Evolutionary conservation across 306 rosid genomes (phyloP).

Genomic region (Cicer arietinum): DNA sequence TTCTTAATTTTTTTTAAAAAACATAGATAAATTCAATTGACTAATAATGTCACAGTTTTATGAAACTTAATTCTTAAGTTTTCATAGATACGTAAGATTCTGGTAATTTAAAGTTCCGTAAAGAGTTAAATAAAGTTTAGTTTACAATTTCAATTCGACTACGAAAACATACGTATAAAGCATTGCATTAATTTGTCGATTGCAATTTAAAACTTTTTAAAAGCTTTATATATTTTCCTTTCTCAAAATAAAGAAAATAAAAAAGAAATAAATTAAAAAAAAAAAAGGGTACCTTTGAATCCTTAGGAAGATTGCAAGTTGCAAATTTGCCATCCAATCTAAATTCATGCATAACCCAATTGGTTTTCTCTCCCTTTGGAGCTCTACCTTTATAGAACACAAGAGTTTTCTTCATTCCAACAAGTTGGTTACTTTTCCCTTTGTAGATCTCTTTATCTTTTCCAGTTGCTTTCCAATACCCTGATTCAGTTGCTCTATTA

Average conservation of each 20-base stretch:
- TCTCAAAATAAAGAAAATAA: not conserved
- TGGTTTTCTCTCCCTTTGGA: conserved; percentile 81
- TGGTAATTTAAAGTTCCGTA: no score
- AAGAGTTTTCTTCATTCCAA: conserved; percentile 94
- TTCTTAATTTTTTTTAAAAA: not conserved
- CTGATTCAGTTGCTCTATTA: conserved; percentile 81
- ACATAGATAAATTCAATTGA: not conserved
- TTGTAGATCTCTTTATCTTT: conserved; percentile 80
- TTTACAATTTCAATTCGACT: no score
- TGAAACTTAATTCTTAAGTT: no score
- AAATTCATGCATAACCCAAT: conserved; percentile 95
- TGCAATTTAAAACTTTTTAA: not conserved
- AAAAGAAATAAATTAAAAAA: not conserved
- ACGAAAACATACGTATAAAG: not conserved
- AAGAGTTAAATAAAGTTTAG: no score
- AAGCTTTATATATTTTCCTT: not conserved
- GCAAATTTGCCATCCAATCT: conserved; percentile 69
- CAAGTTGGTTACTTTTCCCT: conserved; percentile 58
- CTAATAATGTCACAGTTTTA: no score
- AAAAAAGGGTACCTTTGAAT: conserved; percentile 52
- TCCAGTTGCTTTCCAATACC: conserved; percentile 98
- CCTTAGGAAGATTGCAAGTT: conserved; percentile 52
- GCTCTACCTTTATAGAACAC: conserved; percentile 94
- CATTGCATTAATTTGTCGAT: not conserved
- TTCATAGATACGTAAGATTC: no score